Percentiles rank a stretch among this genome's conserved stretches.
phyloP scores from a whole-genome alignment of 768 basidiomycete genomes.

The Mycena kentingensis region DNA sequence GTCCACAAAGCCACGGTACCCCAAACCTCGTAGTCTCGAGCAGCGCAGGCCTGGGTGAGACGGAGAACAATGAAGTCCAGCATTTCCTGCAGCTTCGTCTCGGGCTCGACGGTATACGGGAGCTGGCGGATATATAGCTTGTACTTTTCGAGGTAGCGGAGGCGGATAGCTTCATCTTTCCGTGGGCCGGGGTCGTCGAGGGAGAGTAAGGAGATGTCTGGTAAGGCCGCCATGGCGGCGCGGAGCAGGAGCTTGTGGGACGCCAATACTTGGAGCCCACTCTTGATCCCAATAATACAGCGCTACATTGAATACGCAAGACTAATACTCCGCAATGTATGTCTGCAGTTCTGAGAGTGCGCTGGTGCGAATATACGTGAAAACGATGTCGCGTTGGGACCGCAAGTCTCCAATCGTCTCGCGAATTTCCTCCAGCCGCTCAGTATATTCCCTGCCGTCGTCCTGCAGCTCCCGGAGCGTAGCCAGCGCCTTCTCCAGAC shows the following conservation, averaged over 20 bases:
- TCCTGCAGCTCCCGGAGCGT: slow-evolving; percentile 80
- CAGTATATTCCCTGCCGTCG: slow-evolving; percentile 84
- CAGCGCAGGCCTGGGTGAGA: slow-evolving; percentile 72
- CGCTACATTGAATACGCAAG: slow-evolving; percentile 50
- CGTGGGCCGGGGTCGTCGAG: slow-evolving; percentile 39
- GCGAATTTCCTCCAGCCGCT: slow-evolving; percentile 80
- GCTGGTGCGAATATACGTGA: slow-evolving; percentile 74
- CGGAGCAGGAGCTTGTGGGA: background rate
- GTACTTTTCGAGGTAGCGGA: slow-evolving; percentile 59
- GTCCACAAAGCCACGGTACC: background rate
- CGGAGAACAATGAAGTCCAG: slow-evolving; percentile 73
- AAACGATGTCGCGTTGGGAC: slow-evolving; percentile 70
- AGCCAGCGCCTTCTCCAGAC: slow-evolving; percentile 72
- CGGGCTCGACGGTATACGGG: slow-evolving; percentile 77
- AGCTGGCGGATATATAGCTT: slow-evolving; percentile 63
- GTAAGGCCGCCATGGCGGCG: slow-evolving; percentile 37
- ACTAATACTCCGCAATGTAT: background rate
- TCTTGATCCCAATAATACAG: no score
- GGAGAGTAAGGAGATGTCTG: slow-evolving; percentile 49
- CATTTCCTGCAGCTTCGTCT: slow-evolving; percentile 73
- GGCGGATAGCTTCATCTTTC: slow-evolving; percentile 35
- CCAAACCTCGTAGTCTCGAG: slow-evolving; percentile 76
- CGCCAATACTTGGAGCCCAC: background rate
- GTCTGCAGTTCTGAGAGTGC: slow-evolving; percentile 75
- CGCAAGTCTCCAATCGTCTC: slow-evolving; percentile 77